Percentiles rank a stretch among this genome's conserved stretches.
Evolutionary conservation across 1,284 basidiomycete genomes (phyloP).

Genomic region (Ganoderma boninense): DNA sequence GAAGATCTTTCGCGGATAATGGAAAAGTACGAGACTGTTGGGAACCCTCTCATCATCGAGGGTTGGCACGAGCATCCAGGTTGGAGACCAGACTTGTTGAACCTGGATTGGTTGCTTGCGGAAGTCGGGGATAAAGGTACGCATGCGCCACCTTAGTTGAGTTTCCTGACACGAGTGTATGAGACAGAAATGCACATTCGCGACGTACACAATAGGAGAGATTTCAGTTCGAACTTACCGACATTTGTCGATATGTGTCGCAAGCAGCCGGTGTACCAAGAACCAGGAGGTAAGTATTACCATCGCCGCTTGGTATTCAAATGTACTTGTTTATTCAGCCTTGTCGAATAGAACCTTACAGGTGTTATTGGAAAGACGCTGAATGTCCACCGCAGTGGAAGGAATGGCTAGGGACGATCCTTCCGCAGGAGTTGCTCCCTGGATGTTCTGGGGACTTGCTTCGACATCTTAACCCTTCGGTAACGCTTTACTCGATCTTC

Average conservation of each 20-base stretch:
- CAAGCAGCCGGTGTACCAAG: constrained; percentile 15
- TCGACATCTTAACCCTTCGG: constrained; percentile 56
- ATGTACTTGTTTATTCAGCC: background rate
- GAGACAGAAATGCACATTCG: constrained; percentile 39
- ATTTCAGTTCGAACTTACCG: constrained; percentile 36
- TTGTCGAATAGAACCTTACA: constrained; percentile 55
- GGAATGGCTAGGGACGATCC: constrained; percentile 59
- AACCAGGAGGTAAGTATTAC: constrained; percentile 34
- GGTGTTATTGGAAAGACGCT: constrained; percentile 79
- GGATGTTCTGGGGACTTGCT: constrained; percentile 62
- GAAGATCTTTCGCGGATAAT: constrained; percentile 42
- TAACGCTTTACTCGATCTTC: constrained; percentile 38
- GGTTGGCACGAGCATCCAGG: constrained; percentile 57
- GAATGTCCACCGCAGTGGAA: constrained; percentile 71
- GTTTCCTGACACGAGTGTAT: background rate
- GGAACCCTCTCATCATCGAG: constrained; percentile 68
- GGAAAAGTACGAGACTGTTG: constrained; percentile 54
- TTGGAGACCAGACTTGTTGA: constrained; percentile 66
- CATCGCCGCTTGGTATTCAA: constrained; percentile 9
- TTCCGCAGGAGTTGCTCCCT: constrained; percentile 61
- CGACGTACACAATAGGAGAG: constrained; percentile 40
- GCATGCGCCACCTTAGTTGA: constrained; percentile 6
- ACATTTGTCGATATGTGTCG: constrained; percentile 39
- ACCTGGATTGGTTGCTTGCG: constrained; percentile 57
- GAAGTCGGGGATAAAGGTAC: constrained; percentile 39